These are phyloP conservation scores for Penicillium turbatum DNA, from an alignment of 495 filamentous ascomycete species.

Conservation along the genomic window DNA sequence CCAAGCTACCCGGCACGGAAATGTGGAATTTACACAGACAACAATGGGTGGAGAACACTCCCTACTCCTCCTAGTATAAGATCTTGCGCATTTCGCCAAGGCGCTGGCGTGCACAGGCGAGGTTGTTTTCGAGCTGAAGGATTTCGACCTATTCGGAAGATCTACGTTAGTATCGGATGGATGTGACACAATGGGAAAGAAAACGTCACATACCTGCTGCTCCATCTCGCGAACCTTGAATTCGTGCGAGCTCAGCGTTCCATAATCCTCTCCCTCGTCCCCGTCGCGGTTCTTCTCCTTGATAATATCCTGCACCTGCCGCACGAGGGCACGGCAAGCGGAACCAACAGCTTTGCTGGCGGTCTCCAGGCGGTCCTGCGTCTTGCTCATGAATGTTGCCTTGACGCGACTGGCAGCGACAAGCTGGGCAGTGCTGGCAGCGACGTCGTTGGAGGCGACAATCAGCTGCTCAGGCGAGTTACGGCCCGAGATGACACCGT, in stretches of 20 bases:
- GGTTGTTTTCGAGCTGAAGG: constrained; percentile 84
- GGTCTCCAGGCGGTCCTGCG: constrained; percentile 82
- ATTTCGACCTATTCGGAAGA: constrained; percentile 79
- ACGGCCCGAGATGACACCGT: constrained; percentile 85
- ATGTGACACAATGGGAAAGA: constrained; percentile 10
- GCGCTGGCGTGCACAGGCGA: constrained; percentile 73
- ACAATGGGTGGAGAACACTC: constrained; percentile 8
- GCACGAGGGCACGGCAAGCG: constrained; percentile 80
- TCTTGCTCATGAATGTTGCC: constrained; percentile 96
- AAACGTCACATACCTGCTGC: constrained; percentile 74
- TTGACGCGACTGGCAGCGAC: constrained; percentile 95
- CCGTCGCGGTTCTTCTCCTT: constrained; percentile 76
- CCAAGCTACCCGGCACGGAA: background rate
- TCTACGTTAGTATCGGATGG: constrained; percentile 14
- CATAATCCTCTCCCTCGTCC: constrained; percentile 75
- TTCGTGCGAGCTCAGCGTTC: constrained; percentile 81
- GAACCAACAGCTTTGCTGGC: constrained; percentile 90
- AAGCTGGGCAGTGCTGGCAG: constrained; percentile 91
- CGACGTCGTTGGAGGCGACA: constrained; percentile 94
- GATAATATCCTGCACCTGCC: constrained; percentile 94
- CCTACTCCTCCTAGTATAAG: constrained; percentile 80
- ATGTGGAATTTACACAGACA: constrained; percentile 14
- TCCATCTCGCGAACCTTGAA: constrained; percentile 99
- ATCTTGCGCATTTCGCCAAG: constrained; percentile 99
- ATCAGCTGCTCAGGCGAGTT: constrained; percentile 96